These are phyloP conservation scores for Lepidium sativum DNA, from an alignment of 345 rosid genomes.

Conservation along the genomic window DNA sequence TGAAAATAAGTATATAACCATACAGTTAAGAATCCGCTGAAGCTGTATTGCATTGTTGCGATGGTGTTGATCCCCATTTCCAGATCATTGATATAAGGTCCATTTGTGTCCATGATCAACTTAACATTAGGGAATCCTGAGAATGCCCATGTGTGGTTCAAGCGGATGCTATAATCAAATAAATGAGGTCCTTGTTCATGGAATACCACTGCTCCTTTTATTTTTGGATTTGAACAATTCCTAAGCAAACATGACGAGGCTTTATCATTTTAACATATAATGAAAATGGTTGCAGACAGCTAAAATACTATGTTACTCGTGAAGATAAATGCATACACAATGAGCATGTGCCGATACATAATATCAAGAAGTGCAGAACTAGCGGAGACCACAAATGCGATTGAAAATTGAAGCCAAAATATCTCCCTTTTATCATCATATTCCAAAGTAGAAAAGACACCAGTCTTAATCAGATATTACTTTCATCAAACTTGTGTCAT, in stretches of 20 bases:
- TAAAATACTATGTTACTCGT: not conserved
- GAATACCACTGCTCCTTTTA: slow-evolving; percentile 85
- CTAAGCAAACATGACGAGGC: slow-evolving; percentile 36
- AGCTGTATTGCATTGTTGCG: slow-evolving; percentile 93
- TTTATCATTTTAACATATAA: slow-evolving; percentile 7
- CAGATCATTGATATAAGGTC: slow-evolving; percentile 83
- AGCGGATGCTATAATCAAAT: slow-evolving; percentile 92
- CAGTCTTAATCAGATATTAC: not conserved
- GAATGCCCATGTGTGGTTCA: slow-evolving; percentile 98
- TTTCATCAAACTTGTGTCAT: slow-evolving; percentile 7
- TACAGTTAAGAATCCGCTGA: slow-evolving; percentile 93
- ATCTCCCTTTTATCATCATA: not conserved
- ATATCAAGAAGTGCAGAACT: not conserved
- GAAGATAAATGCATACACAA: slow-evolving; percentile 2
- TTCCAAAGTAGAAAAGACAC: not conserved
- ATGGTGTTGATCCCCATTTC: slow-evolving; percentile 66
- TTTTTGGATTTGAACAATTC: slow-evolving; percentile 80
- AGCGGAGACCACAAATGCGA: not conserved
- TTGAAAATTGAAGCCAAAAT: not conserved
- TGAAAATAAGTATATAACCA: slow-evolving; percentile 17
- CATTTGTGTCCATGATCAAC: slow-evolving; percentile 88
- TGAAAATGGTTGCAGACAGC: not conserved
- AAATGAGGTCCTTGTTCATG: slow-evolving; percentile 78
- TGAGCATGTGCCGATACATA: not conserved
- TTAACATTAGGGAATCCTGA: slow-evolving; percentile 82